Percentiles rank a stretch among this genome's conserved stretches.
Evolutionary conservation across 1,284 basidiomycete genomes (phyloP).

Genomic region (Prillingera fragicola): DNA sequence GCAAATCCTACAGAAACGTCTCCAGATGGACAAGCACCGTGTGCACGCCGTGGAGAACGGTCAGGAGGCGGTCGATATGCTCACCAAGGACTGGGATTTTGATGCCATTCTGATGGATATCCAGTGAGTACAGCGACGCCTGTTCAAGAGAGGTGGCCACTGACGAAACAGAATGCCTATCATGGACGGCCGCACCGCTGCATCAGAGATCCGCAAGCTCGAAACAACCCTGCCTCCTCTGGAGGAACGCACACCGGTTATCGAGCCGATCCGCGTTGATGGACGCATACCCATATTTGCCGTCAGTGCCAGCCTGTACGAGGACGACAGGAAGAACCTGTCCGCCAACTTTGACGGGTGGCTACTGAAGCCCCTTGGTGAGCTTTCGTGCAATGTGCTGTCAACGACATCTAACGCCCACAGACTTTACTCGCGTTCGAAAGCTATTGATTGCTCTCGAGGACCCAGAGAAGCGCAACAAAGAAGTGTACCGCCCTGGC

Average conservation of each 20-base stretch:
- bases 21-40: slow-evolving; percentile 62
- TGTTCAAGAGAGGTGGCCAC: neutral
- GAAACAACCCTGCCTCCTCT: slow-evolving; percentile 48
- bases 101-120: slow-evolving; percentile 81
- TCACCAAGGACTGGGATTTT: slow-evolving; percentile 56
- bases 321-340: slow-evolving; percentile 60
- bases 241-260: slow-evolving; percentile 5
- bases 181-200: slow-evolving; percentile 69
- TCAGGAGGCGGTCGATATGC: slow-evolving; percentile 64
- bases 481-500: slow-evolving; percentile 58
- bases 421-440: slow-evolving; percentile 63
- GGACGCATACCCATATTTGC: slow-evolving; percentile 74
- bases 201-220: slow-evolving; percentile 61
- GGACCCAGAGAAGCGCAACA: slow-evolving; percentile 54
- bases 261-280: slow-evolving; percentile 52
- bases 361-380: slow-evolving; percentile 74
- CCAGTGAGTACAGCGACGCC: slow-evolving; percentile 61
- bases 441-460: slow-evolving; percentile 59
- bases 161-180: slow-evolving; percentile 64
- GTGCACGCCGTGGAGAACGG: slow-evolving; percentile 69
- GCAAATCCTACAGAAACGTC: slow-evolving; percentile 64
- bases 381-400: slow-evolving; percentile 2
- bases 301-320: slow-evolving; percentile 69
- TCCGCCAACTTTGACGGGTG: slow-evolving; percentile 70
- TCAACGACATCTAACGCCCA: neutral